These are phyloP conservation scores for Gossypium anomalum DNA, from an alignment of 345 rosid genomes.

Conservation along the genomic window DNA sequence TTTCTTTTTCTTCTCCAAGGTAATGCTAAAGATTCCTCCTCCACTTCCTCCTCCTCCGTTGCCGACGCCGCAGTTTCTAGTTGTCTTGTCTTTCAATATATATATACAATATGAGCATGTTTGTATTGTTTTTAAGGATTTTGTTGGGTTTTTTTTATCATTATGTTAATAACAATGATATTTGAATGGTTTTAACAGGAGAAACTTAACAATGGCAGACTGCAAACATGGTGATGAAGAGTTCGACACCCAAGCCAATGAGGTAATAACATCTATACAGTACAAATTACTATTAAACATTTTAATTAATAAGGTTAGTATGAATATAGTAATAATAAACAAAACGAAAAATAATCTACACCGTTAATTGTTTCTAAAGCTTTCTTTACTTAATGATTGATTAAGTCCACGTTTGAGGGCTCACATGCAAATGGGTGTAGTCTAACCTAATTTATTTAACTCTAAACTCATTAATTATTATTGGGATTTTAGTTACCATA, in stretches of 20 bases:
- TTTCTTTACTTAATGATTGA: neutral
- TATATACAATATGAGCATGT: neutral
- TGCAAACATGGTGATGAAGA: constrained; percentile 39
- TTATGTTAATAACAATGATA: neutral
- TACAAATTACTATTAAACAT: neutral
- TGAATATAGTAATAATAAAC: too few relatives aligned
- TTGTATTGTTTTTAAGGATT: neutral
- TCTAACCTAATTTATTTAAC: neutral
- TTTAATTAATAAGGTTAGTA: too few relatives aligned
- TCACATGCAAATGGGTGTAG: neutral
- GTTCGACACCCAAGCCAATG: constrained; percentile 32
- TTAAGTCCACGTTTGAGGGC: neutral
- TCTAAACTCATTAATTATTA: neutral
- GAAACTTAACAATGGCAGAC: constrained; percentile 42
- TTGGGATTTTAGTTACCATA: neutral
- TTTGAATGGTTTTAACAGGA: neutral
- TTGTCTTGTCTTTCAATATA: neutral
- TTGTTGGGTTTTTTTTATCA: neutral
- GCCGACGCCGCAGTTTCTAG: neutral
- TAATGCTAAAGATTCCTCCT: constrained; percentile 23
- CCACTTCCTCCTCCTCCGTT: neutral
- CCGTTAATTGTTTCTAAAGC: neutral
- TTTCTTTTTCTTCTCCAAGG: constrained; percentile 34
- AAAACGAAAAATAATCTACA: neutral
- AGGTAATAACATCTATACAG: constrained; percentile 25